A percentile compares a stretch with the other conserved stretches of the same genome.
Conservation (phyloP, 768 basidiomycete genomes). For the Tulasnella sp. region DNA sequence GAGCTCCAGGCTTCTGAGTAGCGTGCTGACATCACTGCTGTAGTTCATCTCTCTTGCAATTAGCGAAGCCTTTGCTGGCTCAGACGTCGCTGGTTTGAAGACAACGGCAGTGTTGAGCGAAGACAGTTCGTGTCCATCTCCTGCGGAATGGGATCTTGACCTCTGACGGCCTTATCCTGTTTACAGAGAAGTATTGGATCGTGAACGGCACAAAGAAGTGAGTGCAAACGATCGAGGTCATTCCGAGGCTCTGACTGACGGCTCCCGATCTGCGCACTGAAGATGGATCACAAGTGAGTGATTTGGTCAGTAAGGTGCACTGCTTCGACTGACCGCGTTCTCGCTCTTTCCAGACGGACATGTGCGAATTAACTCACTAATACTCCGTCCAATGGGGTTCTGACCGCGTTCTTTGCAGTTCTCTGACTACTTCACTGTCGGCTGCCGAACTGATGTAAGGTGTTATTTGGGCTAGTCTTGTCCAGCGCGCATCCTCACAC, state of each 20-base stretch:
- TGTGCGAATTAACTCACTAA: background rate
- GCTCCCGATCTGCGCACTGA: background rate
- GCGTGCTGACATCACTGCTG: background rate
- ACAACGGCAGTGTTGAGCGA: slow-evolving; percentile 74
- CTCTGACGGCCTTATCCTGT: background rate
- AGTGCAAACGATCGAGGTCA: background rate
- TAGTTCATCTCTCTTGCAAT: slow-evolving; percentile 80
- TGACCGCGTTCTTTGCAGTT: slow-evolving; percentile 24
- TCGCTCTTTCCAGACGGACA: slow-evolving; percentile 14
- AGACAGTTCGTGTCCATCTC: slow-evolving; percentile 55
- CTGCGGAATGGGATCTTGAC: background rate
- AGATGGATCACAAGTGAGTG: slow-evolving; percentile 64
- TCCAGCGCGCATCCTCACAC: slow-evolving; percentile 34
- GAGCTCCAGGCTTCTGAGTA: background rate
- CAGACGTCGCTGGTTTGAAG: slow-evolving; percentile 70
- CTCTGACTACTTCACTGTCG: slow-evolving; percentile 61
- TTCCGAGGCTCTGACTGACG: background rate
- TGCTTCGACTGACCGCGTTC: background rate
- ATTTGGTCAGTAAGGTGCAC: background rate
- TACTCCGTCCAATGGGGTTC: too few species aligned
- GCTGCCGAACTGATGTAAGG: slow-evolving; percentile 59
- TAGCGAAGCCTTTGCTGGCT: slow-evolving; percentile 83
- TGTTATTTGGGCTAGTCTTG: background rate
- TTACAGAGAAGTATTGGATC: slow-evolving; percentile 56
- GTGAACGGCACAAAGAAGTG: slow-evolving; percentile 83